These are phyloP conservation scores for Metschnikowia baotianmanensis DNA, from an alignment of 805 yeast genomes.

Conservation along the genomic window DNA sequence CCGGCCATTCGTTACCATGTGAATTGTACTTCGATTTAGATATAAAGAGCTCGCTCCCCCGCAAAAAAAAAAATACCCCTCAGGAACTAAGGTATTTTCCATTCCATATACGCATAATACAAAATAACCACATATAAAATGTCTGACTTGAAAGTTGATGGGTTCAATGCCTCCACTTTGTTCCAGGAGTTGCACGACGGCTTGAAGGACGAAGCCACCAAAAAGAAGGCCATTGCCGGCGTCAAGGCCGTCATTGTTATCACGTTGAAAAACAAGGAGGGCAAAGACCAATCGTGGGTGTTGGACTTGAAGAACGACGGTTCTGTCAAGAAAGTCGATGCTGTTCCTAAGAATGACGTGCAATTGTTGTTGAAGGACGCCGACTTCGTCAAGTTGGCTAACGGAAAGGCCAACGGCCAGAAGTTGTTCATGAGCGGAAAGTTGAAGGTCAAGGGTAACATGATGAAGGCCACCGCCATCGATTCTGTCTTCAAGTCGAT, in stretches of 20 bases:
- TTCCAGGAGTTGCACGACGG: conserved; percentile 40
- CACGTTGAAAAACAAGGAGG: conserved; percentile 34
- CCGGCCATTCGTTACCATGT: conserved; percentile 13
- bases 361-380: conserved; percentile 62
- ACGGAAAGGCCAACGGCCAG: conserved; percentile 82
- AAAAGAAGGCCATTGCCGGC: conserved; percentile 40
- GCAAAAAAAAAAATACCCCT: background rate
- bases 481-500: conserved; percentile 61
- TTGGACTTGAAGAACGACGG: conserved; percentile 24
- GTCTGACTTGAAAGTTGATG: conserved; percentile 32
- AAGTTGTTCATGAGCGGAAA: conserved; percentile 81
- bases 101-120: background rate
- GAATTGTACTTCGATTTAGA: conserved; percentile 8
- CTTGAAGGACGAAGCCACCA: conserved; percentile 34
- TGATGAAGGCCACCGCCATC: conserved; percentile 82
- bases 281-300: conserved; percentile 22
- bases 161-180: conserved; percentile 44
- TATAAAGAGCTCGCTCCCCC: conserved; percentile 4
- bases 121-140: conserved; percentile 11
- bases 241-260: conserved; percentile 65
- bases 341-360: conserved; percentile 52
- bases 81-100: no score
- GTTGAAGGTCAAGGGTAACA: conserved; percentile 84
- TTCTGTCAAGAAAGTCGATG: conserved; percentile 13
- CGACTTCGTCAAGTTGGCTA: conserved; percentile 67